These are phyloP conservation scores for Exsudoporus frostii DNA, from an alignment of 768 basidiomycete species.

Conservation along the genomic window DNA sequence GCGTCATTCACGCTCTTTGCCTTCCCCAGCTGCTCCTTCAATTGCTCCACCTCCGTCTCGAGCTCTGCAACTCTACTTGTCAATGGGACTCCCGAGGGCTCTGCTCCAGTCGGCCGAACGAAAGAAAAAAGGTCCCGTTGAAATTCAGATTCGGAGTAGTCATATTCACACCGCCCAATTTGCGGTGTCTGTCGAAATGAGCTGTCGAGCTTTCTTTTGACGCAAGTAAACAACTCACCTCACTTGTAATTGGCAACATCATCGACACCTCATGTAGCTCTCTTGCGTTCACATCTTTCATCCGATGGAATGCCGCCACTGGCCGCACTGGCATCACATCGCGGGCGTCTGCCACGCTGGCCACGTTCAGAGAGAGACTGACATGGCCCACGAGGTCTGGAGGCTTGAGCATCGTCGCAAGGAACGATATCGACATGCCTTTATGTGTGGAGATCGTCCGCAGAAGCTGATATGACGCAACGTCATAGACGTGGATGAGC, in stretches of 20 bases:
- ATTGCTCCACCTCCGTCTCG: conserved; percentile 62
- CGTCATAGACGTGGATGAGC: conserved; percentile 75
- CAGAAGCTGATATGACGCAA: conserved; percentile 86
- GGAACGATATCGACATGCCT: conserved; percentile 63
- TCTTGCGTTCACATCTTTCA: conserved; percentile 61
- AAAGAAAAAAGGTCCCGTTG: conserved; percentile 67
- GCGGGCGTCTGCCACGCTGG: conserved; percentile 37
- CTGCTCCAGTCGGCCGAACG: conserved; percentile 41
- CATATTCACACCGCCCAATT: conserved; percentile 20
- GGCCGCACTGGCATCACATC: conserved; percentile 66
- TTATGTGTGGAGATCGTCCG: conserved; percentile 76
- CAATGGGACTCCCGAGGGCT: conserved; percentile 35
- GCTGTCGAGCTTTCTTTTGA: not conserved
- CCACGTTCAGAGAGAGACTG: conserved; percentile 45
- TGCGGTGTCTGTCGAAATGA: conserved; percentile 15
- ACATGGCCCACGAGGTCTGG: conserved; percentile 83
- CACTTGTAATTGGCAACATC: conserved; percentile 48
- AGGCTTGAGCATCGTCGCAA: conserved; percentile 81
- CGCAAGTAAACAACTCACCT: conserved; percentile 31
- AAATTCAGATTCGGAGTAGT: conserved; percentile 54
- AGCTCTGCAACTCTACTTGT: conserved; percentile 63
- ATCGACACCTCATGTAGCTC: conserved; percentile 70
- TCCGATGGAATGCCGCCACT: conserved; percentile 68
- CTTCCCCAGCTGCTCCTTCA: conserved; percentile 70
- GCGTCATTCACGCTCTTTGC: conserved; percentile 91